A percentile compares a stretch with the other conserved stretches of the same genome.
Conservation (phyloP, 2,329 filamentous ascomycete species). For the Alternaria conjuncta region DNA sequence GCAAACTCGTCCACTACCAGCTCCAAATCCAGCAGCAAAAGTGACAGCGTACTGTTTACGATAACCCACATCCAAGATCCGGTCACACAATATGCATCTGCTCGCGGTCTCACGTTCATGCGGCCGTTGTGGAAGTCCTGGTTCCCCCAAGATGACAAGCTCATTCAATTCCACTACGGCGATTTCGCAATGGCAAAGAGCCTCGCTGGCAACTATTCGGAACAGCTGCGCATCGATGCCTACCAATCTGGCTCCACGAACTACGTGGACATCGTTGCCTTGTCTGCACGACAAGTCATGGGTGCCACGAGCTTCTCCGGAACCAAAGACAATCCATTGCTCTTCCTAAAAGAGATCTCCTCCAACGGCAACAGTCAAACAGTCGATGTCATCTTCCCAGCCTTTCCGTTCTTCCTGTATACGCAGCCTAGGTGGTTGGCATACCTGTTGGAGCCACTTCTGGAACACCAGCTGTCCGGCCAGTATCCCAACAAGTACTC, state of each 20-base stretch:
- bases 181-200: slow-evolving; percentile 70
- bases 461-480: slow-evolving; percentile 81
- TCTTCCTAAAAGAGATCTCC: slow-evolving; percentile 87
- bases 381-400: slow-evolving; percentile 85
- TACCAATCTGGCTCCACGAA: slow-evolving; percentile 75
- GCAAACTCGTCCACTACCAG: slow-evolving; percentile 17
- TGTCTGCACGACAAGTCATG: slow-evolving; percentile 80
- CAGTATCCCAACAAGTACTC: slow-evolving; percentile 84
- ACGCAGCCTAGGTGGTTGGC: slow-evolving; percentile 82
- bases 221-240: slow-evolving; percentile 73
- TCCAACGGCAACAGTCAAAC: slow-evolving; percentile 86
- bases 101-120: slow-evolving; percentile 78
- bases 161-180: slow-evolving; percentile 76
- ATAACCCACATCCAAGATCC: slow-evolving; percentile 79
- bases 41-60: slow-evolving; percentile 70
- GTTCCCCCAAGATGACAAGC: slow-evolving; percentile 66
- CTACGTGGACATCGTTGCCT: slow-evolving; percentile 77
- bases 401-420: slow-evolving; percentile 86
- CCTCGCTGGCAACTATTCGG: slow-evolving; percentile 76
- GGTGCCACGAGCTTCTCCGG: slow-evolving; percentile 78
- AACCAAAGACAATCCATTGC: slow-evolving; percentile 71
- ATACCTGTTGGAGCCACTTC: slow-evolving; percentile 77
- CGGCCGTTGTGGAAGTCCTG: slow-evolving; percentile 79
- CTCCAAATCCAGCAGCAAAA: slow-evolving; percentile 45
- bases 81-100: slow-evolving; percentile 78